These are phyloP conservation scores for Grifola frondosa DNA, from an alignment of 1,284 basidiomycete genomes.

Conservation along the genomic window DNA sequence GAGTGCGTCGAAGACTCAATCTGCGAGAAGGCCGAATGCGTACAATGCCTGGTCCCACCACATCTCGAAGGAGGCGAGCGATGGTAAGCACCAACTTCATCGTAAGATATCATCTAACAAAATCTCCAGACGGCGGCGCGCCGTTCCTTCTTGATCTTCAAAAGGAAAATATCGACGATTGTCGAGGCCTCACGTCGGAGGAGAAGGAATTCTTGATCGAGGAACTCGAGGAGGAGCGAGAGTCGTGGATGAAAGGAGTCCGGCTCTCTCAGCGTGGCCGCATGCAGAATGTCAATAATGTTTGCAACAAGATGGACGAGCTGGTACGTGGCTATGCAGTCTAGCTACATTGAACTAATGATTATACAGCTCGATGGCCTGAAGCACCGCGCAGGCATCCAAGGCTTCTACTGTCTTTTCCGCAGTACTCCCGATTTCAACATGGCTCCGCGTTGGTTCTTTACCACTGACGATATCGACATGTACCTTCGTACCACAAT, in stretches of 20 bases:
- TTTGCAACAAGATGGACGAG: not conserved
- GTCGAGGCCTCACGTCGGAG: not conserved
- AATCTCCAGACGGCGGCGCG: too few relatives aligned
- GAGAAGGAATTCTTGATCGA: not conserved
- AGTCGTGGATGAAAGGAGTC: not conserved
- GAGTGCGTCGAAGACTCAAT: not conserved
- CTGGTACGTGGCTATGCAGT: not conserved
- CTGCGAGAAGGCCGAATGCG: not conserved
- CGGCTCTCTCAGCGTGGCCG: not conserved
- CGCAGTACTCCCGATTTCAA: slow-evolving; percentile 1
- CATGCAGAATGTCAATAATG: not conserved
- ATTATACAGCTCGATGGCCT: not conserved
- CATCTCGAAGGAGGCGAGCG: not conserved
- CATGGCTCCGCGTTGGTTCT: slow-evolving; percentile 3
- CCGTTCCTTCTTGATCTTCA: not conserved
- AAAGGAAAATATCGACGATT: slow-evolving; percentile 3
- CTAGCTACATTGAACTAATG: not conserved
- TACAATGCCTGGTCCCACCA: slow-evolving; percentile 3
- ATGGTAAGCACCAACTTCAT: slow-evolving; percentile 1
- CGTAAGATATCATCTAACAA: too few relatives aligned
- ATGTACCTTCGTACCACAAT: not conserved
- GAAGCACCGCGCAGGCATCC: not conserved
- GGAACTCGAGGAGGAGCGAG: not conserved
- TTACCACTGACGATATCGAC: not conserved
- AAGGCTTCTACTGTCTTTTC: not conserved